These are phyloP conservation scores for Erysiphe pulchra DNA, from an alignment of 2,329 filamentous ascomycete species.

Conservation along the genomic window DNA sequence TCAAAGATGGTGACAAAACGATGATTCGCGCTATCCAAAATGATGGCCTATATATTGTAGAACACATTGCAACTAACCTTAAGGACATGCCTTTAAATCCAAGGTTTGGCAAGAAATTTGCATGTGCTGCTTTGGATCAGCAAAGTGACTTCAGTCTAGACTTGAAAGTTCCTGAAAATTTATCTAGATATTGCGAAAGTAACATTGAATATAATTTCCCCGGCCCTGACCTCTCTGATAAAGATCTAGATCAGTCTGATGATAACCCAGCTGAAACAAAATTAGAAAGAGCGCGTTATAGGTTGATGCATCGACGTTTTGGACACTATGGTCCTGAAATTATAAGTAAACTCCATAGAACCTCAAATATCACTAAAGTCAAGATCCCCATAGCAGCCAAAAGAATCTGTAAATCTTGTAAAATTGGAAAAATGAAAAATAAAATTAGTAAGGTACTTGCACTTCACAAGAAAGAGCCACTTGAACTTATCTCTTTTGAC, in stretches of 20 bases:
- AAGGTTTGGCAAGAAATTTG: neutral
- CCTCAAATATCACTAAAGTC: neutral
- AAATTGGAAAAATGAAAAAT: conserved; percentile 1
- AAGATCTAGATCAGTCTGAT: neutral
- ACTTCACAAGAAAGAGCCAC: neutral
- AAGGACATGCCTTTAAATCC: neutral
- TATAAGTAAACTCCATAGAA: neutral
- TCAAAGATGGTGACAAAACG: neutral
- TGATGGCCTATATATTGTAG: neutral
- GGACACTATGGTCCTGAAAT: neutral
- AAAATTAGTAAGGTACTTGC: neutral
- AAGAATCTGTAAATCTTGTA: neutral
- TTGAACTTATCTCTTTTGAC: neutral
- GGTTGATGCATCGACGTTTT: neutral
- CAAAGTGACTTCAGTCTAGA: neutral
- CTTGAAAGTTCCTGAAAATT: neutral
- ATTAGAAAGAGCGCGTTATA: neutral
- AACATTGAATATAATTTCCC: neutral
- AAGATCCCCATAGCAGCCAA: neutral
- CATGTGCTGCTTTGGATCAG: neutral
- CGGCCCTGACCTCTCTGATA: neutral
- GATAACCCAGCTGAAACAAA: neutral
- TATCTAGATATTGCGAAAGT: neutral
- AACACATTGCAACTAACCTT: neutral
- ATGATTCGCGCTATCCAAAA: neutral